Evolutionary conservation across 1,139 yeast species (phyloP), one percentile per base, ranked within the genome.

Genomic region (Diutina sp.): DNA sequence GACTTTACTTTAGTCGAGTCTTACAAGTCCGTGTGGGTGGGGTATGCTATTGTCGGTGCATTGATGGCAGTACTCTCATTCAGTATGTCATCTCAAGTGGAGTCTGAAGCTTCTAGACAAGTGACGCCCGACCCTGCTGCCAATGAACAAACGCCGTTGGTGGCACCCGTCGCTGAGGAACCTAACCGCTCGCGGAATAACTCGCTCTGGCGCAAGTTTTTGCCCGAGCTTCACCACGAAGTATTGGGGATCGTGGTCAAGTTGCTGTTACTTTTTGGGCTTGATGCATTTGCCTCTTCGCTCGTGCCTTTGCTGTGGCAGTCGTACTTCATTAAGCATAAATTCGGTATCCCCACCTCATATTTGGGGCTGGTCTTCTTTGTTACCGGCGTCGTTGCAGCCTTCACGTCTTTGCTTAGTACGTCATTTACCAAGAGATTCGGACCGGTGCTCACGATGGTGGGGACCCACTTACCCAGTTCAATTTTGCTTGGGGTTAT

Each of bases 361-460:
- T 63, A 66, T 30, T 66, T 76, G 48, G 81, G 80, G 0, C 59
- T 69, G 2, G 68, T 76, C 0, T 76, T 77, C 61, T 72, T 75
- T 55, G 60, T 65, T 14, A 73, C 75, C 9, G 76, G 77, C 30
- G 60, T 74, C 25, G 64, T 76, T 7, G 69, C 78, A 55, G 76
- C 78, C 0, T 59, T 73, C 47, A 70, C 76, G 60, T 72, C 82
- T 0, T 65, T 79, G 25, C 62, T 72, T 6, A 74, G 79, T 44
- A 72, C 80, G 0, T 66, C 75, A 5, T 65, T 76, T 30, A 74
- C 78, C 55, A 76, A 76, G 57, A 65, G 76, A 55, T 61, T 70
- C 54, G 81, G 80, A 0, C 74, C 80, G 0, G 71, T 77, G 7
- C 67, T 69, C 9, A 73, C 80, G 1, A 76, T 77, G 80, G 69